Evolutionary conservation across 2,329 filamentous ascomycete species (phyloP).

Genomic region (Trichoderma sp.): DNA sequence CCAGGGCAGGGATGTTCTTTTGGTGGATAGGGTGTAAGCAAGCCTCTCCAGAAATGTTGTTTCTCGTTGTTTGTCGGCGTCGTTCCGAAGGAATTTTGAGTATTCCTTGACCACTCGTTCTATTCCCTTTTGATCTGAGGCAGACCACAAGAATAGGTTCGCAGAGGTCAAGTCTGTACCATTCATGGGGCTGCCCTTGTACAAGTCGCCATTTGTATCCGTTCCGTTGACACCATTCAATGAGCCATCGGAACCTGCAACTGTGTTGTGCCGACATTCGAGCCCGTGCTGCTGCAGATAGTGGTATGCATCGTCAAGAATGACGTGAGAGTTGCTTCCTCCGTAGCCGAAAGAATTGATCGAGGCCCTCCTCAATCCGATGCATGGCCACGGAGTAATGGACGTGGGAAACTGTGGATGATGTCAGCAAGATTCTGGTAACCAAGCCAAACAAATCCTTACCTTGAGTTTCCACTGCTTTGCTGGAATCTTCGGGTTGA

Average conservation of each 20-base stretch:
- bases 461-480: neutral
- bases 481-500: neutral
- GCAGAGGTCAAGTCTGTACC: neutral
- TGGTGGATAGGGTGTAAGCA: neutral
- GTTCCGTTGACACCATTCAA: neutral
- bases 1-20: neutral
- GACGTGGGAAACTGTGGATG: neutral
- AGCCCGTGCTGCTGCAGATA: neutral
- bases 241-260: neutral
- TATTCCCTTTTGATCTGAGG: neutral
- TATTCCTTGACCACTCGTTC: neutral
- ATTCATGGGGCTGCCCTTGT: neutral
- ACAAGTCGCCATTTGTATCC: neutral
- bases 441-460: neutral
- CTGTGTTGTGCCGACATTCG: neutral
- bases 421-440: neutral
- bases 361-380: neutral
- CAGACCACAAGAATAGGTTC: neutral
- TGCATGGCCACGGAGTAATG: neutral
- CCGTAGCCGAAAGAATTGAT: neutral
- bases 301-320: neutral
- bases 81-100: neutral
- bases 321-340: neutral
- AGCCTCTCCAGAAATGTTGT: neutral
- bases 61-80: neutral